Conservation (phyloP, 441 rosid genomes). For the Lepidium campestre region DNA sequence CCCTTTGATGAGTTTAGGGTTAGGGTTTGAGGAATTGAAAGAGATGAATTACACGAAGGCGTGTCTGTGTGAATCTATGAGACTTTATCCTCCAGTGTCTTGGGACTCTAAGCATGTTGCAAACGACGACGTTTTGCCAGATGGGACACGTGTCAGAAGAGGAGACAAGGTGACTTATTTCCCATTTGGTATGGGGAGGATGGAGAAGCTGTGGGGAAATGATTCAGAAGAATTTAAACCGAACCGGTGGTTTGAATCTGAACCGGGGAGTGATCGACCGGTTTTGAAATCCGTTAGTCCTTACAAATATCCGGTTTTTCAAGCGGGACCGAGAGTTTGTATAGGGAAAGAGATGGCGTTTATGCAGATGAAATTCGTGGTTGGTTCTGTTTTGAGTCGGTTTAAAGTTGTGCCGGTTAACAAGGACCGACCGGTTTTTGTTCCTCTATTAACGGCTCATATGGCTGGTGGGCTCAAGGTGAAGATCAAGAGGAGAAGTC, state of each 20-base stretch:
- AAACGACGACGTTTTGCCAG: constrained; percentile 52
- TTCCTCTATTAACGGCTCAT: constrained; percentile 73
- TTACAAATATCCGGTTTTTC: constrained; percentile 68
- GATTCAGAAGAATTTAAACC: constrained; percentile 60
- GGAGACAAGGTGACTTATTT: constrained; percentile 81
- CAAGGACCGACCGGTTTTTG: constrained; percentile 40
- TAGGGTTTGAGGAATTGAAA: constrained; percentile 49
- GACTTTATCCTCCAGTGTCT: constrained; percentile 78
- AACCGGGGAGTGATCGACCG: constrained; percentile 5
- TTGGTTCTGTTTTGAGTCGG: constrained; percentile 42
- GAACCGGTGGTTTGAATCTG: constrained; percentile 53
- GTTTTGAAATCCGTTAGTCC: constrained; percentile 44
- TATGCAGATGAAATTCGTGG: constrained; percentile 69
- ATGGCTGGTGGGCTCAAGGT: constrained; percentile 81
- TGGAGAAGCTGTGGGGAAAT: constrained; percentile 70
- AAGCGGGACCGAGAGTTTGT: constrained; percentile 79
- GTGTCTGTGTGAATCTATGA: constrained; percentile 70
- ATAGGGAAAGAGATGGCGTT: constrained; percentile 81
- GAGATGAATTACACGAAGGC: constrained; percentile 62
- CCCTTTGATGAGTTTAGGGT: constrained; percentile 24
- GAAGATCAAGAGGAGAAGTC: constrained; percentile 36
- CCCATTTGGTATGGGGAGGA: constrained; percentile 86
- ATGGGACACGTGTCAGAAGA: constrained; percentile 48
- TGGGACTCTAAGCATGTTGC: constrained; percentile 85
- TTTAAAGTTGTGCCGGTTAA: constrained; percentile 50